Base-by-base conservation (phyloP, 192 early-diverging fungal genomes). In the Coemansia asiatica region DNA sequence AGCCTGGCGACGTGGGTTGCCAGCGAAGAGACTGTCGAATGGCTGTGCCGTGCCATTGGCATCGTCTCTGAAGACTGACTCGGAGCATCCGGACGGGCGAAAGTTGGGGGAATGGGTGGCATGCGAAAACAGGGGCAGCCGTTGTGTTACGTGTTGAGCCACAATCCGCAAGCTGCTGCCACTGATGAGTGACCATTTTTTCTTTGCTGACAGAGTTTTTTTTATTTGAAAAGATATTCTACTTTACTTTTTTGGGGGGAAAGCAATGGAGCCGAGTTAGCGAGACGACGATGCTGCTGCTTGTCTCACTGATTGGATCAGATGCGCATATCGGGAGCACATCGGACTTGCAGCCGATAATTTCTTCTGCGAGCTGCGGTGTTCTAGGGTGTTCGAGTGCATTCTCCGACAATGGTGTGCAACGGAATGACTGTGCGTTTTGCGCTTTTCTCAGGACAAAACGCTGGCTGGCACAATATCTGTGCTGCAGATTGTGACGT, bases 1-100 rank as follows among this genome's bases (percentile, higher is more conserved):
- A 67, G 75, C 47, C 63, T 81, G 38, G 71, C 66, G 15, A 75
- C 66, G 7, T 77, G 79, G 68, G 23, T 75, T 16, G 63, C 67
- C 23, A 75, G 83, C 64, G 79, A 81, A 51, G 69, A 75, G 47
- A 63, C 74, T 16, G 64, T 81, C 21, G 83, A 84, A 49, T 84
- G 79, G 79, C 57, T 75, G 26, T 84, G 74, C 68, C 82, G 82
- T 19, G 69, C 56, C 3, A 72, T 76, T 22, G 79, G 79, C 9
- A 73, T 81, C 36, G 79, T 82, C 0, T 82, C 79, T 4, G 79
- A 81, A 46, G 38, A 68, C 57, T 81, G 53, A 55, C 33, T 12
- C 50, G 26, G 40, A 16, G 15, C 31, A 26, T 53, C 26, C 50
- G 8, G 26, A 13, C 40, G 12, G 1, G 15, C 8, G 15, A 44